Conservation (phyloP, 306 rosid species). For the Begonia peltatifolia region DNA sequence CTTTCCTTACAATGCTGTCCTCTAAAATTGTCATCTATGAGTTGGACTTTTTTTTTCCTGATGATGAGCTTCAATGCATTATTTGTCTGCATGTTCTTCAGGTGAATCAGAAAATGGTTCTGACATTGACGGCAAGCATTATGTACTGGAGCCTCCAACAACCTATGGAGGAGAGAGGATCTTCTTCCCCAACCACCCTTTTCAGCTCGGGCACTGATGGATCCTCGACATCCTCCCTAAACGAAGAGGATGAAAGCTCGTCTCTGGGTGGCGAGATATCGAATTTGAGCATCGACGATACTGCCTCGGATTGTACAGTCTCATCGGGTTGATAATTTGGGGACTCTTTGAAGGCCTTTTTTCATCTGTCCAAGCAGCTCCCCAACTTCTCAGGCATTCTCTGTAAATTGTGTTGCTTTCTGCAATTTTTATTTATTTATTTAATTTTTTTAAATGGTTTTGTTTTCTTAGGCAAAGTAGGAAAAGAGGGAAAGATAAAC, state of each 20-base stretch:
- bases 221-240: conserved; percentile 60
- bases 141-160: conserved; percentile 94
- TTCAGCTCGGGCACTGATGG: conserved; percentile 32
- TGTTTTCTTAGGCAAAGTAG: too few species aligned
- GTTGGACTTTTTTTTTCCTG: too few species aligned
- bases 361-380: too few species aligned
- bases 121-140: conserved; percentile 73
- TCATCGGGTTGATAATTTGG: conserved; percentile 45
- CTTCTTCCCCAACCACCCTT: conserved; percentile 33
- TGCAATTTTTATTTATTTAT: too few species aligned
- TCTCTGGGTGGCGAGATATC: conserved; percentile 59
- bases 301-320: conserved; percentile 61
- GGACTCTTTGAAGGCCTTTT: not conserved
- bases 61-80: too few species aligned
- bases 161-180: conserved; percentile 36
- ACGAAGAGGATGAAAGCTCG: conserved; percentile 62
- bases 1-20: too few species aligned
- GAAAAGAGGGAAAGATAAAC: too few species aligned
- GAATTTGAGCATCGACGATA: conserved; percentile 57
- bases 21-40: too few species aligned
- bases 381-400: too few species aligned
- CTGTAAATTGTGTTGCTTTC: too few species aligned
- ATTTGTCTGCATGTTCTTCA: conserved; percentile 22
- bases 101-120: conserved; percentile 96
- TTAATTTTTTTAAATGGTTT: too few species aligned